Evolutionary conservation across 257 asterid species (phyloP), one percentile per base, ranked within the genome.

Genomic region (Solanum medicagineum): DNA sequence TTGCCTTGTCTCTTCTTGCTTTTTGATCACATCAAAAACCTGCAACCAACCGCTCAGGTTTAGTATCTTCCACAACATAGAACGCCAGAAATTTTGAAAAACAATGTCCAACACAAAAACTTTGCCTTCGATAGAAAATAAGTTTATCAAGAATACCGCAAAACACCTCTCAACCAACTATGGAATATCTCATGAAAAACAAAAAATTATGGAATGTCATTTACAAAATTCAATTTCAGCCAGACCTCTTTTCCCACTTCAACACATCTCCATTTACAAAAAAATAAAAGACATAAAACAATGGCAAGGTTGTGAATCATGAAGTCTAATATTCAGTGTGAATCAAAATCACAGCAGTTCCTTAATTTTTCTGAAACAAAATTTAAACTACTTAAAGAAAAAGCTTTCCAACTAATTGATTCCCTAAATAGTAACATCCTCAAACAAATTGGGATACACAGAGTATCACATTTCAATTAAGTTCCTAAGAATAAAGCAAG

Each of bases 1-100:
- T 87, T 89, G 97, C 87, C 84, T 93, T 0, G 95, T 93, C 55
- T 96, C 97, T 88, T 94, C 98, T 89, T 88, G 93, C 93, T 95
- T 94, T 60, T 88, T 90, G 65, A 93, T 87, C 85, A 86, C 86
- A 83, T 96, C 97, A 55, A 93, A 93, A 8, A 63, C 88, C 98
- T 96, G 83, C 71, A 86, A 81, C 85, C 63, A 82, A 75, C 87
- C 68, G 1, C 26, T n/a, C 71, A 19, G 56, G 83, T 55, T 82
- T 12, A 86, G 74, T 29, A 80, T 45, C 44, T 29, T 60, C 63
- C 59, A 59, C 29, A 73, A 8, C 81, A n/a, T 45, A 20, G 10
- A 73, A 45, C 81, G 45, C 16, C n/a, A 45, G n/a, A 45, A 44
- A 17, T n/a, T 40, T 70, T 5, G 26, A 40, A 40, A 40, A 70